Base-by-base conservation (phyloP, 1,284 basidiomycete genomes). In the Fomitopsis pinicola region DNA sequence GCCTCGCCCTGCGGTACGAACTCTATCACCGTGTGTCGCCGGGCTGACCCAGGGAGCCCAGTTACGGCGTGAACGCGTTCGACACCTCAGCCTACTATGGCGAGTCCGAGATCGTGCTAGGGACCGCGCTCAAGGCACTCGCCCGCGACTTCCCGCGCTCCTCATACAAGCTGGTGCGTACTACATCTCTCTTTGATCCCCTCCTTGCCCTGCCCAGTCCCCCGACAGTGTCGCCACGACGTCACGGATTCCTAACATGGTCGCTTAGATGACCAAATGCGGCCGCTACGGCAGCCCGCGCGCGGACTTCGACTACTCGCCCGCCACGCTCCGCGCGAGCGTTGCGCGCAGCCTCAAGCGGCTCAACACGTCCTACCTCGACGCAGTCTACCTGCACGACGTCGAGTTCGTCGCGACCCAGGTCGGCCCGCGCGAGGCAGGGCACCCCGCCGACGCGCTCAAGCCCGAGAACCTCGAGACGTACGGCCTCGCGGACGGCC, bases 21-120 rank as follows among this genome's bases (percentile, higher is more conserved):
- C 22, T 44, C 42, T 12, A 35, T 22, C 22, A 33, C 2, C 14
- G 28, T 30, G 48, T 22, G 14, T 50, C 48, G 26, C 22, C 12
- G 30, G 14, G 26, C 48, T 50, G 48, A 50, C 48, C 28, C 30
- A 40, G 38, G 2, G 28, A 8, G 28, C 28, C 5, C 59, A 93
- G 92, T 55, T 96, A 95, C 75, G 96, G 95, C 19, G 90, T 98
- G 63, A 83, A 80, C 54, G 91, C 92, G 0, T 94, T 99, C 71
- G 97, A 99, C 72, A 98, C 97, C 0, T 83, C 89, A 15, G 81
- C 89, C 6, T 94, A 89, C 75, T 98, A 99, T 75, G 94, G 94
- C 36, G 86, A 89, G 2, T 97, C 95, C 3, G 96, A 98, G 76
- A 86, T 92, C 63, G 83, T 97, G 1, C 80, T 98, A 19, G 96